These are phyloP conservation scores for Saccharomyces hybrid DNA, from an alignment of 1,139 yeast species.

Conservation along the genomic window DNA sequence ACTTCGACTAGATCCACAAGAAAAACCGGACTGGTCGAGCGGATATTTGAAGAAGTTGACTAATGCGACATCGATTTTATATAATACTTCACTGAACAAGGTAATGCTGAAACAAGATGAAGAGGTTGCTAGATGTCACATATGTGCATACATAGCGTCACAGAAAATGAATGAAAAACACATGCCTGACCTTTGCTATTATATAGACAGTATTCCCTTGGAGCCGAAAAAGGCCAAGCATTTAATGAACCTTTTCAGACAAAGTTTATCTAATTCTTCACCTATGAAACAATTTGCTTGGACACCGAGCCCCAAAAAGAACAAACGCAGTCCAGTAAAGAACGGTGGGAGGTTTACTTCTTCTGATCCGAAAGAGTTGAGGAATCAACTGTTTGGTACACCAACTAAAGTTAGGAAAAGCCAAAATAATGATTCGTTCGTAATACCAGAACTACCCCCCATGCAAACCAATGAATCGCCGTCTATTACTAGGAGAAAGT, in stretches of 20 bases:
- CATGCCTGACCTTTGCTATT: conserved; percentile 40
- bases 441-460: conserved; percentile 4
- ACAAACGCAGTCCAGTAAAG: conserved; percentile 15
- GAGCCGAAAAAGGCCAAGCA: conserved; percentile 42
- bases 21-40: conserved; percentile 36
- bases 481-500: conserved; percentile 24
- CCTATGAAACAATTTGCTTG: conserved; percentile 27
- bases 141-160: conserved; percentile 56
- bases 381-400: conserved; percentile 25
- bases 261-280: conserved; percentile 25
- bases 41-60: conserved; percentile 43
- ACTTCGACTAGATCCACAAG: conserved; percentile 13
- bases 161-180: conserved; percentile 41
- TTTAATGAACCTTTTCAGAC: conserved; percentile 39
- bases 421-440: not conserved
- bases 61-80: conserved; percentile 43
- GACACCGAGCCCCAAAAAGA: conserved; percentile 28
- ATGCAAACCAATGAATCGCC: conserved; percentile 1
- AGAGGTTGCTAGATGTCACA: conserved; percentile 57
- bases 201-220: conserved; percentile 45
- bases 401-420: conserved; percentile 12
- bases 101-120: conserved; percentile 42
- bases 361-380: conserved; percentile 23
- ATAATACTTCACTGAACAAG: conserved; percentile 45
- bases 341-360: conserved; percentile 23